These are phyloP conservation scores for Salix dunnii DNA, from an alignment of 345 rosid genomes.

Conservation along the genomic window DNA sequence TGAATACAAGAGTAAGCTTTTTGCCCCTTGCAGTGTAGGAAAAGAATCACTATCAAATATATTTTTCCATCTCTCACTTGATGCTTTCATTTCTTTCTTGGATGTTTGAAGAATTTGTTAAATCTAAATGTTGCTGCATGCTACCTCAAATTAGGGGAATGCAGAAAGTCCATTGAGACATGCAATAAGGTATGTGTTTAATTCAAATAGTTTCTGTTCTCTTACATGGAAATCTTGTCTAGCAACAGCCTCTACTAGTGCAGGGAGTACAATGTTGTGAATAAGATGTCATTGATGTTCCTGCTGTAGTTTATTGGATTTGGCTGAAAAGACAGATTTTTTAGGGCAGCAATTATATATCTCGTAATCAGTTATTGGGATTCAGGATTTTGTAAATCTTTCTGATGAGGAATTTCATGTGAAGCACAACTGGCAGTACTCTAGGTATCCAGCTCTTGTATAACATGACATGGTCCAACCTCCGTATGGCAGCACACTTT, in stretches of 20 bases:
- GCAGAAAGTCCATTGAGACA: slow-evolving; percentile 74
- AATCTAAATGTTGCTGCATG: slow-evolving; percentile 89
- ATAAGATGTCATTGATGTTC: neutral
- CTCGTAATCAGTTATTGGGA: neutral
- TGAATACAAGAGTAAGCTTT: slow-evolving; percentile 59
- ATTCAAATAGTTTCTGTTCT: neutral
- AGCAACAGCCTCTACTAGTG: neutral
- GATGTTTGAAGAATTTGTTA: slow-evolving; percentile 55
- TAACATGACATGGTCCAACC: neutral
- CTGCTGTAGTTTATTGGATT: neutral
- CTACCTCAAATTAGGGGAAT: slow-evolving; percentile 83
- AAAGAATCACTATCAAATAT: neutral
- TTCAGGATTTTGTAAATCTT: neutral
- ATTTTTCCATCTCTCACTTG: neutral
- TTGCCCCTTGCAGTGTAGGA: neutral
- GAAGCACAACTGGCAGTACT: neutral
- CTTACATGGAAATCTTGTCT: neutral
- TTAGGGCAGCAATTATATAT: neutral
- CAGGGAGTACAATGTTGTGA: neutral
- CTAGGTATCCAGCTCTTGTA: neutral
- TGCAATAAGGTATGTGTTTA: slow-evolving; percentile 68
- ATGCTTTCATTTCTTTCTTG: slow-evolving; percentile 5
- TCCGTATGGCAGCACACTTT: neutral
- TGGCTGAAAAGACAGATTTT: neutral
- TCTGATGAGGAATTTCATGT: neutral